Evolutionary conservation across 2,329 filamentous ascomycete species (phyloP).

Genomic region (Nannizzia gypsea): DNA sequence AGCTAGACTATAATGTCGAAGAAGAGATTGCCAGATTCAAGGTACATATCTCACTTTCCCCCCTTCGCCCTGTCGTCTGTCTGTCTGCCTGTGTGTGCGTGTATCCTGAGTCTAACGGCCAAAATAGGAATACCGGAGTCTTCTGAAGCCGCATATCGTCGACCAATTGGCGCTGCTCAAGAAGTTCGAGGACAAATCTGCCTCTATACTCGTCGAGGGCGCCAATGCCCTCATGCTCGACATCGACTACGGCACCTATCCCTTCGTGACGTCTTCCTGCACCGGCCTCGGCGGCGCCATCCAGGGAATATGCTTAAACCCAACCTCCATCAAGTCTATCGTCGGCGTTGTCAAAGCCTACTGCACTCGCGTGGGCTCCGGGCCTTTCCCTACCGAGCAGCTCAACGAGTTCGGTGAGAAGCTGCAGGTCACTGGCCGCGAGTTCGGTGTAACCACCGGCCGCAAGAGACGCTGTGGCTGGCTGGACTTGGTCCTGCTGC

Average conservation of each 20-base stretch:
- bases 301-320: slow-evolving; percentile 48
- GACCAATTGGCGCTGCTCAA: slow-evolving; percentile 42
- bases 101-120: slow-evolving; percentile 8
- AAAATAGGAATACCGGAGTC: slow-evolving; percentile 27
- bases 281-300: slow-evolving; percentile 40
- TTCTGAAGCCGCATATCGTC: slow-evolving; percentile 29
- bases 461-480: slow-evolving; percentile 52
- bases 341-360: slow-evolving; percentile 56
- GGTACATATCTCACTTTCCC: slow-evolving; percentile 21
- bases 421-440: slow-evolving; percentile 45
- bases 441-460: slow-evolving; percentile 48
- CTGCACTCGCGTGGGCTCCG: slow-evolving; percentile 48
- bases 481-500: slow-evolving; percentile 53
- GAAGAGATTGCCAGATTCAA: slow-evolving; percentile 48
- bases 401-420: slow-evolving; percentile 46
- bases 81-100: too few species aligned
- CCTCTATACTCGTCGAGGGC: slow-evolving; percentile 50
- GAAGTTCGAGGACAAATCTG: slow-evolving; percentile 39
- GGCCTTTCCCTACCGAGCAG: slow-evolving; percentile 53
- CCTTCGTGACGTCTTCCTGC: slow-evolving; percentile 39
- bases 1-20: slow-evolving; percentile 48
- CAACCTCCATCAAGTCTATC: slow-evolving; percentile 44
- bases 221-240: slow-evolving; percentile 55
- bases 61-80: neutral
- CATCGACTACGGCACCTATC: slow-evolving; percentile 42